Evolutionary conservation across 192 early-diverging fungal genomes (phyloP).

Genomic region (Coemansia sp.): DNA sequence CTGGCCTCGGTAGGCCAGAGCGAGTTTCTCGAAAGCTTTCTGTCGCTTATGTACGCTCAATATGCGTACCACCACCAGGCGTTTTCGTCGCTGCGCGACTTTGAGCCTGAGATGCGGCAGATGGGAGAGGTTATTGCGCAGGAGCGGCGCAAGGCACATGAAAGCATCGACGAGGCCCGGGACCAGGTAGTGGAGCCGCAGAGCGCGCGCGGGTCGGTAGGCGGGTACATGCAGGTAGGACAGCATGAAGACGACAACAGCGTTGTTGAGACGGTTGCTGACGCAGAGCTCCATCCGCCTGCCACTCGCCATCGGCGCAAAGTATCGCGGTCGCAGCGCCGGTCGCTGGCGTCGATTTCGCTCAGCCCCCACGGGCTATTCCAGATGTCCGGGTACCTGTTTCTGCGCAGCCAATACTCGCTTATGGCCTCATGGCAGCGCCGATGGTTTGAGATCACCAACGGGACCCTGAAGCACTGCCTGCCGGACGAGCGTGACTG

Average conservation of each 20-base stretch:
- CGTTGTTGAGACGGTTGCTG: neutral
- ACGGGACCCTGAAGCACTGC: slow-evolving; percentile 59
- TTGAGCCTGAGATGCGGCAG: slow-evolving; percentile 79
- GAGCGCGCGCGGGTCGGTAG: neutral
- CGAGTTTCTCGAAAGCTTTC: slow-evolving; percentile 58
- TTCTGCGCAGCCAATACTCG: slow-evolving; percentile 69
- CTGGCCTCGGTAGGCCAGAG: slow-evolving; percentile 71
- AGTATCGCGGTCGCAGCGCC: slow-evolving; percentile 14
- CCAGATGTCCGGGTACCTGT: slow-evolving; percentile 75
- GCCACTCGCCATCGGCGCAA: slow-evolving; percentile 15
- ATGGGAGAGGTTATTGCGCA: slow-evolving; percentile 49
- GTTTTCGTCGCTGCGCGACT: slow-evolving; percentile 72
- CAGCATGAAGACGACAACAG: slow-evolving; percentile 36
- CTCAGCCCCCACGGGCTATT: slow-evolving; percentile 42
- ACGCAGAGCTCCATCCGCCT: slow-evolving; percentile 8
- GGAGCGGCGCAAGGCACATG: slow-evolving; percentile 15
- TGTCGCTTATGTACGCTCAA: slow-evolving; percentile 77
- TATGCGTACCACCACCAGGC: slow-evolving; percentile 81
- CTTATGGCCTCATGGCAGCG: slow-evolving; percentile 78
- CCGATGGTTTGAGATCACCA: slow-evolving; percentile 70
- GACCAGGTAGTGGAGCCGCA: slow-evolving; percentile 18
- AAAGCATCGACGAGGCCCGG: slow-evolving; percentile 14
- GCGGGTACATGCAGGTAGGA: slow-evolving; percentile 41
- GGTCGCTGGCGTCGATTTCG: slow-evolving; percentile 44
- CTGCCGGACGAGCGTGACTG: slow-evolving; percentile 57